Conservation (phyloP, 495 filamentous ascomycete species). For the Penicillium canescens region DNA sequence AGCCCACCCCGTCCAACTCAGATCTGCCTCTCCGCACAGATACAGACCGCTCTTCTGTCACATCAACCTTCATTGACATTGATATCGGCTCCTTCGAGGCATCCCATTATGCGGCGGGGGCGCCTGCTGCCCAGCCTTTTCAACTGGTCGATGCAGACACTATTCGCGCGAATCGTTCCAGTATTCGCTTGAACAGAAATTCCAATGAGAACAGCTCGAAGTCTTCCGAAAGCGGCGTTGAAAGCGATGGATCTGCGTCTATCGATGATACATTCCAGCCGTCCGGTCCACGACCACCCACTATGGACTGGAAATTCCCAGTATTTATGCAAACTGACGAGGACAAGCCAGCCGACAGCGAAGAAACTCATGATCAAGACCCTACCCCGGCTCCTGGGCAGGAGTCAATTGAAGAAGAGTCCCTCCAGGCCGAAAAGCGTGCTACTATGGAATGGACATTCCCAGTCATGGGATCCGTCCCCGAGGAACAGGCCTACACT, state of each 20-base stretch:
- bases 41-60: constrained; percentile 49
- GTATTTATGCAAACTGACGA: constrained; percentile 29
- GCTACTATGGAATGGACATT: constrained; percentile 50
- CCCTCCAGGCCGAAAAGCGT: constrained; percentile 31
- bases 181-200: constrained; percentile 35
- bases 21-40: constrained; percentile 52
- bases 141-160: constrained; percentile 52
- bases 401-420: constrained; percentile 21
- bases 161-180: constrained; percentile 50
- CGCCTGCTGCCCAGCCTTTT: constrained; percentile 44
- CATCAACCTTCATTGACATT: constrained; percentile 49
- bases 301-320: constrained; percentile 54
- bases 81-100: constrained; percentile 50
- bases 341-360: constrained; percentile 17
- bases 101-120: constrained; percentile 48
- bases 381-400: constrained; percentile 2
- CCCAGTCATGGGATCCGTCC: constrained; percentile 35
- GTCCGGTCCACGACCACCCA: constrained; percentile 44
- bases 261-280: constrained; percentile 33
- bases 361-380: constrained; percentile 16
- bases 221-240: constrained; percentile 29
- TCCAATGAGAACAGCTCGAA: constrained; percentile 38
- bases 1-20: constrained; percentile 33
- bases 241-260: constrained; percentile 22
- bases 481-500: constrained; percentile 18